Evolutionary conservation across 2,329 filamentous ascomycete genomes (phyloP), one percentile per base, ranked within the genome.

Genomic region (Colletotrichum karsti): DNA sequence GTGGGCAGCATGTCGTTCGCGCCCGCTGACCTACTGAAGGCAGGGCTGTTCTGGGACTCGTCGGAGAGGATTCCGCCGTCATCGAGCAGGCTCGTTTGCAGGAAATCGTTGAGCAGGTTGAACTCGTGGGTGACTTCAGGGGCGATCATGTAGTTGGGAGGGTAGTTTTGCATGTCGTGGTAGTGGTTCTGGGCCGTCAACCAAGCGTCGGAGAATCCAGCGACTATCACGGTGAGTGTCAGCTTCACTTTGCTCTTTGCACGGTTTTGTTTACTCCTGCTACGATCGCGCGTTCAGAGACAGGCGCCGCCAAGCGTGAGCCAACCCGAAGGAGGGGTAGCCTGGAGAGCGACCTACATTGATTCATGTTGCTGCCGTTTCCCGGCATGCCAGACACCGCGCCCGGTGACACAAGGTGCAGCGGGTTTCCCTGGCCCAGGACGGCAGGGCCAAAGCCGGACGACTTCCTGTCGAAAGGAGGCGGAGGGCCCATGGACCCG

Each of bases 51-150:
- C 63, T 88, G 85, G 71, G 86, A 84, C 71, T 94, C 92, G 69
- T 93, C 90, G 37, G 90, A 87, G 63, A 91, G 89, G 66, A 91
- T 86, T 58, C 90, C 90, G 69, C 89, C 89, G 78, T 97, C 95
- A 81, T 98, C 95, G 71, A 98, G 87, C 62, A 98, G 84, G 77
- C 93, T 97, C 73, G 91, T 97, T 79, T 95, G 96, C 69, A 99
- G 87, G 77, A 98, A 98, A 80, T 99, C 95, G 84, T 97, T 97
- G 76, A 99, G 89, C 57, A 98, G 84, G 77, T 98, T 97, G 80
- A 97, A 98, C 84, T 99, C 96, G 82, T 96, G 96, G 69, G 93
- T 95, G 74, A 98, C 93, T 81, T 99, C 96, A 70, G 94, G 93
- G 55, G 85, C 83, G 82, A 98, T 97, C 92, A 97, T 95, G 84